A percentile compares a stretch with the other conserved stretches of the same genome.
Evolutionary conservation across 495 filamentous ascomycete species (phyloP).

Genomic region (Penicillium daleae): DNA sequence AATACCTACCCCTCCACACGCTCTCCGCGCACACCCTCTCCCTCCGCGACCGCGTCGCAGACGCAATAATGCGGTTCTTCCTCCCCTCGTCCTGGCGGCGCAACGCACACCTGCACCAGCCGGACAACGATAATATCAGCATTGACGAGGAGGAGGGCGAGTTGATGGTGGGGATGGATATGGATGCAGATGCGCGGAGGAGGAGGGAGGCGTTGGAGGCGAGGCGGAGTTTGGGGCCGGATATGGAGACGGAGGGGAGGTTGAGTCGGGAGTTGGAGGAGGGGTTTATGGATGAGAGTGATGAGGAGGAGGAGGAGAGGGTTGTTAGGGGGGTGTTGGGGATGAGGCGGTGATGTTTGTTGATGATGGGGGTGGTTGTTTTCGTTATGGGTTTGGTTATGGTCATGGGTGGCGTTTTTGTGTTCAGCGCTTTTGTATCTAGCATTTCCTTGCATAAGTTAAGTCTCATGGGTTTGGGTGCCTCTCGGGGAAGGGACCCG

Average conservation of each 20-base stretch:
- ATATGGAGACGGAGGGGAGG: constrained; percentile 55
- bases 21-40: constrained; percentile 65
- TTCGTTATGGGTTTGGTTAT: background rate
- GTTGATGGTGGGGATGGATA: constrained; percentile 62
- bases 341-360: background rate
- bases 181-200: constrained; percentile 50
- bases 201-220: constrained; percentile 54
- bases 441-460: background rate
- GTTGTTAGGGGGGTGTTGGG: constrained; percentile 3
- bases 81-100: constrained; percentile 60
- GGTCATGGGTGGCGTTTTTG: constrained; percentile 23
- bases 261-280: constrained; percentile 83
- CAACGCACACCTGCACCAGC: constrained; percentile 24
- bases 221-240: constrained; percentile 44
- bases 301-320: constrained; percentile 53
- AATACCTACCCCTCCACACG: constrained; percentile 68
- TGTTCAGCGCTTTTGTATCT: background rate
- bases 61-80: constrained; percentile 56
- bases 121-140: constrained; percentile 62
- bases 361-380: background rate
- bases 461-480: background rate
- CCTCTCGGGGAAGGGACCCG: background rate
- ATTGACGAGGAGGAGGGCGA: constrained; percentile 73
- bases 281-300: constrained; percentile 83
- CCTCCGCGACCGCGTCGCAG: constrained; percentile 62